Base-by-base conservation (phyloP, 352 stramenopile species). In the Pythium insidiosum region DNA sequence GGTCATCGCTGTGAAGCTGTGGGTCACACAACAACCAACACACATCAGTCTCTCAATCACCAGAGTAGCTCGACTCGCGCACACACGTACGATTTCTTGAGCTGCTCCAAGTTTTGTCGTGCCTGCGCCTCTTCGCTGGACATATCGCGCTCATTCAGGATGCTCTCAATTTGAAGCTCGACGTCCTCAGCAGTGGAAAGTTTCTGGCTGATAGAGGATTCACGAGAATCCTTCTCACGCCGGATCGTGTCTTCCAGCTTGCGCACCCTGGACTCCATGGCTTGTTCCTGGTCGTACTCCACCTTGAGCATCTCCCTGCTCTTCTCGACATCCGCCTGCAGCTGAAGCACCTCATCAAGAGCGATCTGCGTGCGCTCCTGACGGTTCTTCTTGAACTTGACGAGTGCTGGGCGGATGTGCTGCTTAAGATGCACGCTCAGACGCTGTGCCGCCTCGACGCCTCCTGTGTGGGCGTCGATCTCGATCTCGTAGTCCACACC, bases 401-500 rank as follows among this genome's bases (percentile, higher is more conserved):
- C 38, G 33, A 89, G 45, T 10, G 71, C 63, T 25, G 68, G 52
- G 9, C 73, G 61, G 36, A 92, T 62, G 16, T 78, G 56, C 34
- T 74, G 68, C 48, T 87, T 83, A 30, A 92, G 33, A 43, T 90
- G 65, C n/a, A 68, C 38, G 12, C 61, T 80, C 6, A 91, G 38
- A 22, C 73, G 57, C 36, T 67, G 51, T 5, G 81, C 70, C 6
- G 72, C 72, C 16, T 70, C 53, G 7, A 83, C 65, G n/a, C 74
- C 75, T 7, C 79, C 72, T 11, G 74, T 64, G 26, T 74, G 55
- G 9, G 66, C 63, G 45, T 93, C 72, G 24, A 90, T 63, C 25
- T 70, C 63, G 18, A 95, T 80, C 23, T 62, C 58, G 34, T 84
- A 93, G 57, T 95, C 71, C 13, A 88, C 63, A 1, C 75, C 71